Conservation (phyloP, 1,139 yeast genomes). For the Yarrowia galli region DNA sequence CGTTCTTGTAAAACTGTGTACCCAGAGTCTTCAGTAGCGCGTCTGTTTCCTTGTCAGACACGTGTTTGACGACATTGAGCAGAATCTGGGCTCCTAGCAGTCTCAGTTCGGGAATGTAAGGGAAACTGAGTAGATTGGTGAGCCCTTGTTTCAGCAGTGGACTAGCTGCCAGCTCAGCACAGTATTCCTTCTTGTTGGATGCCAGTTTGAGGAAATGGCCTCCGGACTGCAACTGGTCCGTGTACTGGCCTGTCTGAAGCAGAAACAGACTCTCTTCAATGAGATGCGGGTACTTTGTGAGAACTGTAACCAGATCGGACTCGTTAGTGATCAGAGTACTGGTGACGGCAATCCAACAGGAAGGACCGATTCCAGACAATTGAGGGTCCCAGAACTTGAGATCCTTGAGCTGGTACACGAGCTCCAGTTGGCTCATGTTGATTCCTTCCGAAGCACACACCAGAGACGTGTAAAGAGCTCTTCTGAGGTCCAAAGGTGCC, state of each 20-base stretch:
- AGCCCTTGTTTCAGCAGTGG: conserved; percentile 9
- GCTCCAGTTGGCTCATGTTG: conserved; percentile 2
- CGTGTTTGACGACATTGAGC: conserved; percentile 19
- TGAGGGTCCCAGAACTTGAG: conserved; percentile 27
- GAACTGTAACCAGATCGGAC: not conserved
- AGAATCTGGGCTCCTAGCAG: conserved; percentile 5
- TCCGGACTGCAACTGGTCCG: conserved; percentile 35
- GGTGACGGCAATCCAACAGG: conserved; percentile 24
- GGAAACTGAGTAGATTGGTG: conserved; percentile 13
- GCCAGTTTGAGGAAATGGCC: conserved; percentile 25
- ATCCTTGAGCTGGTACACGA: not conserved
- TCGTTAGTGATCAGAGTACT: conserved; percentile 22
- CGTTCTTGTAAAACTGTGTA: conserved; percentile 15
- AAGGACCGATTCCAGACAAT: conserved; percentile 18
- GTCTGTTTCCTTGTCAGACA: conserved; percentile 12
- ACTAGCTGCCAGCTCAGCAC: not conserved
- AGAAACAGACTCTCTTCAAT: conserved; percentile 13
- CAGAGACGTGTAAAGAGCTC: conserved; percentile 26
- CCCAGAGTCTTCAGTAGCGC: conserved; percentile 4
- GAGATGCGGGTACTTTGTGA: conserved; percentile 2
- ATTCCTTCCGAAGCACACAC: conserved; percentile 29
- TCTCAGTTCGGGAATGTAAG: conserved; percentile 30
- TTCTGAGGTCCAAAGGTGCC: conserved; percentile 18
- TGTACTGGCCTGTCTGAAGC: conserved; percentile 22
- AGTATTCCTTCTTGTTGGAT: conserved; percentile 15